Evolutionary conservation across 164 flowering plant genomes (phyloP), one percentile per base, ranked within the genome.

Genomic region (Magnolia sinica): DNA sequence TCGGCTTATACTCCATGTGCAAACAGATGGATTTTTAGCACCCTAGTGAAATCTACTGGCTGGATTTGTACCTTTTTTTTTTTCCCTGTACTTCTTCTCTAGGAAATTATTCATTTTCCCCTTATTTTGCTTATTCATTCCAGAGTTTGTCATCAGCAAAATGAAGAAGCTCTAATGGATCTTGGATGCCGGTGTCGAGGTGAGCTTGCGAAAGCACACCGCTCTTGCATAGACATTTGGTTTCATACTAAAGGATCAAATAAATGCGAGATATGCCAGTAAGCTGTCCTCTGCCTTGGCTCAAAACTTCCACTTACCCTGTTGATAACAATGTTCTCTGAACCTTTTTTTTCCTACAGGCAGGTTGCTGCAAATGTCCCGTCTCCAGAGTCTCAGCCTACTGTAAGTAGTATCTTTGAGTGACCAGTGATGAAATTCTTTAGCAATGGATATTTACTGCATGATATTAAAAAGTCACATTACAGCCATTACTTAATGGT

Each of bases 241-340:
- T 92, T 92, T 78, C 84, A 82, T 67, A 85, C 87, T 22, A 90
- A 80, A 84, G 97, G 97, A 70, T 92, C 97, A 73, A 92, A 92
- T 80, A 89, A 77, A 81, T 92, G 97, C 69, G 97, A 92, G 86
- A 91, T 92, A 78, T 92, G 97, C 91, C 97, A 87, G 97, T 92
- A 87, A 83, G 89, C 81, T 61, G 55, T 78, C 76, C 51, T 16
- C 20, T 74, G n/a, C 58, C 18, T 74, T 81, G 65, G 22, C 61
- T 45, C 19, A 50, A 2, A 45, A 31, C n/a, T 20, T 61, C 14
- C 8, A 67, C 45, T 20, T 51, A 37, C 22, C 22, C 31, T 1
- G 16, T 68, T 68, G 29, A 14, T 29, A 27, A 10, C 61, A 6
- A 24, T 68, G 50, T 67, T 58, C 20, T 73, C 64, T 7, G 16